Conservation (phyloP, 768 basidiomycete species). For the Naematelia encephala region DNA sequence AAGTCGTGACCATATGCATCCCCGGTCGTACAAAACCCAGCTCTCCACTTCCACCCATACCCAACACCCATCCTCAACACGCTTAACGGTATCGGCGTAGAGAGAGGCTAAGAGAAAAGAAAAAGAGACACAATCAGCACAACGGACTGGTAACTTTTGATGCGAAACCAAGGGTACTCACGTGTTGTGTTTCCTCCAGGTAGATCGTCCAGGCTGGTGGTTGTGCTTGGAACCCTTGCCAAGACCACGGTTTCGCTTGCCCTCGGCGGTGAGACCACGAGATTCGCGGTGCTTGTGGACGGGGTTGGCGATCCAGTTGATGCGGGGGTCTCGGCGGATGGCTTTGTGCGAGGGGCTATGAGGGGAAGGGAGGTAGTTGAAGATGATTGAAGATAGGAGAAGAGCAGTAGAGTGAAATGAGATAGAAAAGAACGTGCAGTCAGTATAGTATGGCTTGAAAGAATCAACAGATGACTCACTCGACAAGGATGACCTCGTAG, state of each 20-base stretch:
- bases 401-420: conserved; percentile 16
- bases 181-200: conserved; percentile 99
- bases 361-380: neutral
- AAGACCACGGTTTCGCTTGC: conserved; percentile 97
- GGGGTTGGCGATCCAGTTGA: conserved; percentile 98
- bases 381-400: neutral
- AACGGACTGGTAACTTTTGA: too few species aligned
- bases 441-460: neutral
- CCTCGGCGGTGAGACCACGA: conserved; percentile 92
- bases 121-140: neutral
- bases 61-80: conserved; percentile 7
- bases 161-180: conserved; percentile 9
- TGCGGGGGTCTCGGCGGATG: conserved; percentile 92
- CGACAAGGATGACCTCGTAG: conserved; percentile 97
- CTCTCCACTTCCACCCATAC: neutral
- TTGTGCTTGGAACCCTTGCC: conserved; percentile 95
- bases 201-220: conserved; percentile 81
- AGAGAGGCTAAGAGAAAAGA: conserved; percentile 36
- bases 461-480: conserved; percentile 58
- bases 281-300: conserved; percentile 98
- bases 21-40: neutral
- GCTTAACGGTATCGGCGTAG: conserved; percentile 53
- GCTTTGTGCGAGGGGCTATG: conserved; percentile 52
- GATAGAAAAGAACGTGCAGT: neutral
- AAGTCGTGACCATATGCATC: neutral